Conservation (phyloP, 2,329 filamentous ascomycete species). For the Emergomyces orientalis region DNA sequence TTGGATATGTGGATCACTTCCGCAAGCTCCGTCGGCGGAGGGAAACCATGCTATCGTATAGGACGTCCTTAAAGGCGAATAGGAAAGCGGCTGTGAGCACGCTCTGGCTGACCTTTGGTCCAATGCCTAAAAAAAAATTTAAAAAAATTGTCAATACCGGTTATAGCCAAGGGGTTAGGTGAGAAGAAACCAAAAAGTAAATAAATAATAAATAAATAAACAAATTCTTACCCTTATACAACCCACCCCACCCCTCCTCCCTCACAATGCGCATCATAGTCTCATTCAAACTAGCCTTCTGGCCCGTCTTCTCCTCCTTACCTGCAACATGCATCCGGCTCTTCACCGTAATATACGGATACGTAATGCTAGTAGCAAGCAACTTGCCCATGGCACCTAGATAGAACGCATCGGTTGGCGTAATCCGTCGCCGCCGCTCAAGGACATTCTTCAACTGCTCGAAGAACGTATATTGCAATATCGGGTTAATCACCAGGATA, state of each 20-base stretch:
- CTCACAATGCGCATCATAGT: conserved; percentile 69
- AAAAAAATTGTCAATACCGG: not conserved
- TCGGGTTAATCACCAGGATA: conserved; percentile 94
- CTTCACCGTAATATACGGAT: conserved; percentile 98
- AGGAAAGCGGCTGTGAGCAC: conserved; percentile 92
- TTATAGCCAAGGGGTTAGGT: not conserved
- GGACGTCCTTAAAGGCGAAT: conserved; percentile 94
- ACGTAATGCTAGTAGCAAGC: conserved; percentile 85
- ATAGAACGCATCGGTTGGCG: conserved; percentile 78
- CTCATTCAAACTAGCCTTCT: conserved; percentile 69
- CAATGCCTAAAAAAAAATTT: conserved; percentile 59
- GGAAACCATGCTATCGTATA: conserved; percentile 56
- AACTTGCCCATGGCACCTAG: conserved; percentile 90
- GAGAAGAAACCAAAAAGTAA: conserved; percentile 1
- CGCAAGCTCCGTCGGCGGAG: conserved; percentile 25
- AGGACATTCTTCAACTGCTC: conserved; percentile 92
- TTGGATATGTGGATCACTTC: conserved; percentile 21
- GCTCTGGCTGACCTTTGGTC: conserved; percentile 92
- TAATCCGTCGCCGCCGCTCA: conserved; percentile 68
- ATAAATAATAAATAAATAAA: conserved; percentile 4
- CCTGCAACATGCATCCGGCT: conserved; percentile 90
- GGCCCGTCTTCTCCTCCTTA: conserved; percentile 46
- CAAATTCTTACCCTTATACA: conserved; percentile 70
- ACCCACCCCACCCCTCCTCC: conserved; percentile 82
- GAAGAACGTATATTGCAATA: conserved; percentile 96